Percentiles rank a stretch among this genome's conserved stretches.
These are phyloP conservation scores for Kuraishia ogatae DNA, from an alignment of 805 yeast species.

Conservation along the genomic window DNA sequence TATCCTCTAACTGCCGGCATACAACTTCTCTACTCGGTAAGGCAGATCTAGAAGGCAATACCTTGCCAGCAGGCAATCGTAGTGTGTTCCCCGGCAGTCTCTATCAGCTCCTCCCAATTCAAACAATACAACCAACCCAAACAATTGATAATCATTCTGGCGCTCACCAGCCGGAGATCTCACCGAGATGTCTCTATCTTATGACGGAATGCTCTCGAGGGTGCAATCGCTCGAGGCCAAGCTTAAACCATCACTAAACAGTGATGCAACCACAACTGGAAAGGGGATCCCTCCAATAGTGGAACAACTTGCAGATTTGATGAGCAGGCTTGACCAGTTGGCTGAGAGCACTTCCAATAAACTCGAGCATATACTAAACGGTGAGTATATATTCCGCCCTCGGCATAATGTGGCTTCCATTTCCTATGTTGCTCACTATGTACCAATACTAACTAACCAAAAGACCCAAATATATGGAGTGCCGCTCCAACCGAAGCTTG, in stretches of 20 bases:
- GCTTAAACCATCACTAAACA: not conserved
- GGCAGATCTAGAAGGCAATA: too few species aligned
- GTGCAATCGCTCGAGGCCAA: not conserved
- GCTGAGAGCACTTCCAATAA: not conserved
- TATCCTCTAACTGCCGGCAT: too few species aligned
- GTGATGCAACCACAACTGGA: not conserved
- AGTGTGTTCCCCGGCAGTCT: too few species aligned
- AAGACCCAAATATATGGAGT: not conserved
- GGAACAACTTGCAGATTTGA: not conserved
- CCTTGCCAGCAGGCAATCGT: too few species aligned
- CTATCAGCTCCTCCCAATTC: too few species aligned
- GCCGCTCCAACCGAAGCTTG: not conserved
- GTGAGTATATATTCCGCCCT: not conserved
- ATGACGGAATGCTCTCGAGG: not conserved
- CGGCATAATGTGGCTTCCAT: too few species aligned
- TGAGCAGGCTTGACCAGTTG: not conserved
- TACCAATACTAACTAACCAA: not conserved
- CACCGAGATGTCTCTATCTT: not conserved
- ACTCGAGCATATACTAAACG: not conserved
- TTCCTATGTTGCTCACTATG: too few species aligned
- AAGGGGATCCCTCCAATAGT: not conserved
- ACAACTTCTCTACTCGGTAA: too few species aligned
- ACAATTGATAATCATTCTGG: too few species aligned
- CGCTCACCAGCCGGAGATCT: too few species aligned
- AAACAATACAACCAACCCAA: too few species aligned